A percentile compares a stretch with the other conserved stretches of the same genome.
Evolutionary conservation across 176 grass and related monocot species (phyloP).

Genomic region (Alopecurus myosuroides): DNA sequence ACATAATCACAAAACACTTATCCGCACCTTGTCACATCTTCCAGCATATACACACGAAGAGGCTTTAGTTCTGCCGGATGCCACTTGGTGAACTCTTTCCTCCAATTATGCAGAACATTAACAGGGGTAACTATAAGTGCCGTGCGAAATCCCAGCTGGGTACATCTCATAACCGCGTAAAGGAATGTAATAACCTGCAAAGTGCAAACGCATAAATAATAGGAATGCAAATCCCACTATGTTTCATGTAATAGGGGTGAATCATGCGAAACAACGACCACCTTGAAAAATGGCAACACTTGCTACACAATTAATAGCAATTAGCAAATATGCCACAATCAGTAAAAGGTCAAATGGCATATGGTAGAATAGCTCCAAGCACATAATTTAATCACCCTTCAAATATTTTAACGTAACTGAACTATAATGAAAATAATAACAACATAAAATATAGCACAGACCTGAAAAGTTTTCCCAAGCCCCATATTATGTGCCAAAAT

Average conservation of each 20-base stretch:
- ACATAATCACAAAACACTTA: conserved; percentile 26
- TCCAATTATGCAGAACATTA: conserved; percentile 98
- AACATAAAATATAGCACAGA: conserved; percentile 30
- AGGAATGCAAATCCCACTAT: conserved; percentile 4
- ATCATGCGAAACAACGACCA: neutral
- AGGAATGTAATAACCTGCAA: conserved; percentile 98
- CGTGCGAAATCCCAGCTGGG: conserved; percentile 66
- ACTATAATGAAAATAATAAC: conserved; percentile 3
- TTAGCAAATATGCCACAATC: neutral
- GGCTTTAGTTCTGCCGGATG: conserved; percentile 68
- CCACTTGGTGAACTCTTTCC: conserved; percentile 90
- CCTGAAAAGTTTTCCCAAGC: conserved; percentile 99
- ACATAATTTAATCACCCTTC: neutral
- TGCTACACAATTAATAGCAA: neutral
- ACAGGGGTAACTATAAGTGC: conserved; percentile 93
- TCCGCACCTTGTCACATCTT: conserved; percentile 76
- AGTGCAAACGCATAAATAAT: conserved; percentile 12
- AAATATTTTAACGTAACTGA: conserved; percentile 2
- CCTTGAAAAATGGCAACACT: neutral
- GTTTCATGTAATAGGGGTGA: conserved; percentile 5
- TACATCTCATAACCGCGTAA: conserved; percentile 70
- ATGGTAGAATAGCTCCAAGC: neutral
- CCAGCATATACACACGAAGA: conserved; percentile 81
- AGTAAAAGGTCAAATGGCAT: neutral
- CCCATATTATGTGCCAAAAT: conserved; percentile 99